Percentiles rank a stretch among this genome's conserved stretches.
These are phyloP conservation scores for Microthlaspi erraticum DNA, from an alignment of 345 rosid species.

Conservation along the genomic window DNA sequence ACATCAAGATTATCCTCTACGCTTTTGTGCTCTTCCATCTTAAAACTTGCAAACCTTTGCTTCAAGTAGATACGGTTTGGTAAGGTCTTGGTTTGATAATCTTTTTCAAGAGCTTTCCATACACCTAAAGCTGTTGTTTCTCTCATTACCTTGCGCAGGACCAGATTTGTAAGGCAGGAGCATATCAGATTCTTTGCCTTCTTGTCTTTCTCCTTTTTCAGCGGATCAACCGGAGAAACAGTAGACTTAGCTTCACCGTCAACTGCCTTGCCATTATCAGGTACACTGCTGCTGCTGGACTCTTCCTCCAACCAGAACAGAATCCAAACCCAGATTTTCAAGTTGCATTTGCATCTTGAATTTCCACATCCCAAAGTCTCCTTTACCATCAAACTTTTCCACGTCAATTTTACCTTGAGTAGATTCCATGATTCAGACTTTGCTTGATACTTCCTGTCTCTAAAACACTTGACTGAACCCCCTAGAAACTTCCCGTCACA, in stretches of 20 bases:
- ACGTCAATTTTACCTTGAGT: neutral
- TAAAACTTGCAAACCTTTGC: neutral
- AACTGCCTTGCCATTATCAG: neutral
- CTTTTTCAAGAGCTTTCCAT: neutral
- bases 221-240: neutral
- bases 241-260: neutral
- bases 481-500: neutral
- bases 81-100: too few species aligned
- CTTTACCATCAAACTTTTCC: neutral
- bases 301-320: neutral
- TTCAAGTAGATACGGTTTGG: too few species aligned
- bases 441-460: too few species aligned
- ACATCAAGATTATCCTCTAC: too few species aligned
- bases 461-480: too few species aligned
- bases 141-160: neutral
- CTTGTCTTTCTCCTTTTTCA: too few species aligned
- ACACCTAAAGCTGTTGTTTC: neutral
- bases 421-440: neutral
- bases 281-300: neutral
- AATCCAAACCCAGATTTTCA: neutral
- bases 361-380: conserved; percentile 1
- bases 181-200: neutral
- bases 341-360: conserved; percentile 4
- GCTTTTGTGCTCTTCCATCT: neutral
- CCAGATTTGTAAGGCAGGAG: neutral